Conservation (phyloP, 208 protist genomes). For the Trypanosoma mega region DNA sequence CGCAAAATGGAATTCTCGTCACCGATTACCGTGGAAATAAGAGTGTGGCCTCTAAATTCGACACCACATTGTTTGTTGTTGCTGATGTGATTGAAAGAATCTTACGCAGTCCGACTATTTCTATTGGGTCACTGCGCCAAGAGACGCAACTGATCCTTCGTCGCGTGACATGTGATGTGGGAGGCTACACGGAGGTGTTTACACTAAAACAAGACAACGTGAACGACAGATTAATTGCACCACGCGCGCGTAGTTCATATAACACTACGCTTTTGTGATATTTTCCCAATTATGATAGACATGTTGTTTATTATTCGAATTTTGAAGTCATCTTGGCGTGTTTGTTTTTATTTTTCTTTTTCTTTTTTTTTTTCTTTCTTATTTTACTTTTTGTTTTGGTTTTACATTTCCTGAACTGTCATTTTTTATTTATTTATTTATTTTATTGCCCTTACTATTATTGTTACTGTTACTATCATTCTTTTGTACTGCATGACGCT, state of each 20-base stretch:
- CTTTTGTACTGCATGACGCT: no score
- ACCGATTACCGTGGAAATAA: conserved; percentile 21
- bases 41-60: neutral
- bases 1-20: conserved; percentile 31
- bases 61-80: conserved; percentile 35
- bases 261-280: no score
- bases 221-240: neutral
- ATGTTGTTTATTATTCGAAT: conserved; percentile 13
- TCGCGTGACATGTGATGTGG: conserved; percentile 14
- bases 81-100: conserved; percentile 35
- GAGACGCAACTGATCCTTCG: conserved; percentile 22
- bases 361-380: conserved; percentile 13
- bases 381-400: conserved; percentile 22
- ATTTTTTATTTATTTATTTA: no score
- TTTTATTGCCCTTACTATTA: no score
- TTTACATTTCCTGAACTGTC: no score
- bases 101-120: conserved; percentile 15
- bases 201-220: conserved; percentile 28
- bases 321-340: conserved; percentile 17
- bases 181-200: conserved; percentile 17
- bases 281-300: neutral
- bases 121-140: conserved; percentile 21
- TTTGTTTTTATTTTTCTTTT: conserved; percentile 12
- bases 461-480: no score
- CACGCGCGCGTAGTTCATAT: no score